Conservation (phyloP, 2,329 filamentous ascomycete species). For the Fusarium sp. region DNA sequence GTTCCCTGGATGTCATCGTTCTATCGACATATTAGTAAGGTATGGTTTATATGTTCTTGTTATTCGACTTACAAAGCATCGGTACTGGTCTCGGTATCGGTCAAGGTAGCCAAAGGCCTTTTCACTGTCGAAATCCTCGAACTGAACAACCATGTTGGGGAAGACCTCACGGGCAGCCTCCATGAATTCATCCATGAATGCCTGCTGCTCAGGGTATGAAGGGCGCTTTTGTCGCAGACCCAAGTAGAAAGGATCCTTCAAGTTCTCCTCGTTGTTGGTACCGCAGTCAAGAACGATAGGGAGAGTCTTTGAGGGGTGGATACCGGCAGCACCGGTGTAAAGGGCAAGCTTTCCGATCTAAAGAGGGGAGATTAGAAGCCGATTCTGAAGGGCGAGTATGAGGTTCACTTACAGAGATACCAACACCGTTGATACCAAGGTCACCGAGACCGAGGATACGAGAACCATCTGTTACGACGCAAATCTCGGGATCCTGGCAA, state of each 20-base stretch:
- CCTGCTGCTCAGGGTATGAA: conserved; percentile 82
- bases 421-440: conserved; percentile 96
- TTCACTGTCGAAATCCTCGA: conserved; percentile 96
- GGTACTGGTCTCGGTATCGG: conserved; percentile 89
- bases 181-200: conserved; percentile 99
- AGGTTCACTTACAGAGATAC: conserved; percentile 81
- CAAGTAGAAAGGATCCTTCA: conserved; percentile 85
- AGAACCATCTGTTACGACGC: conserved; percentile 95
- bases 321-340: conserved; percentile 96
- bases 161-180: conserved; percentile 83
- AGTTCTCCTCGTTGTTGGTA: conserved; percentile 76
- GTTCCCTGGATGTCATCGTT: conserved; percentile 99
- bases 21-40: conserved; percentile 37
- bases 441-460: conserved; percentile 94
- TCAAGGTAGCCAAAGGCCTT: conserved; percentile 94
- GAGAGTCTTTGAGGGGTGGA: conserved; percentile 87
- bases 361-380: conserved; percentile 47
- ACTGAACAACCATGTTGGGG: conserved; percentile 83
- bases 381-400: background rate
- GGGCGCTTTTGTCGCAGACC: conserved; percentile 89
- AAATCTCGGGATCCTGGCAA: conserved; percentile 90
- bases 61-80: conserved; percentile 76
- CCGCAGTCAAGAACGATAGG: conserved; percentile 78
- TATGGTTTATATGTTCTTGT: background rate
- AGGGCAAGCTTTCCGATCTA: conserved; percentile 93